Evolutionary conservation across 2,329 filamentous ascomycete species (phyloP).

Genomic region (Ciborinia camelliae): DNA sequence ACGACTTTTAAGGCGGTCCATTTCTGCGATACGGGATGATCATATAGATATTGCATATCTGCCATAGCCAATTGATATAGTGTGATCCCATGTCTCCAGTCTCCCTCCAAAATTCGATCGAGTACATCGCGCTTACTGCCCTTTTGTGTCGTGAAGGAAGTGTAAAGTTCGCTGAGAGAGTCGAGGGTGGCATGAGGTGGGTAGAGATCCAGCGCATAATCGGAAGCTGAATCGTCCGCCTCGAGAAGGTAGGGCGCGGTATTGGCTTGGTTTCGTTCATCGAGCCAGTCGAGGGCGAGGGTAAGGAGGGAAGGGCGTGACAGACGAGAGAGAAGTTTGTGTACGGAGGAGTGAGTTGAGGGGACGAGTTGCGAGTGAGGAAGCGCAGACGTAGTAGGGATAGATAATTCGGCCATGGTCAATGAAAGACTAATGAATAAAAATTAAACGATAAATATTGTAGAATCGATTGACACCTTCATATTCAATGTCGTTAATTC

Average conservation of each 20-base stretch:
- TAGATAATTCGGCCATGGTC: conserved; percentile 44
- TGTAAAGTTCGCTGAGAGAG: conserved; percentile 64
- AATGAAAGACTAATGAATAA: not conserved
- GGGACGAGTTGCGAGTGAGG: conserved; percentile 68
- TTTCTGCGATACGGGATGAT: conserved; percentile 60
- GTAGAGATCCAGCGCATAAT: conserved; percentile 64
- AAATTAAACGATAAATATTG: not conserved
- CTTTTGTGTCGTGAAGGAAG: conserved; percentile 55
- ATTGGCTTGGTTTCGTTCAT: conserved; percentile 57
- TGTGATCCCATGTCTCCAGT: conserved; percentile 63
- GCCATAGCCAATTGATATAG: conserved; percentile 67
- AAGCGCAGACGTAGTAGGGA: conserved; percentile 69
- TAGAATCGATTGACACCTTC: not conserved
- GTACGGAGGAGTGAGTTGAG: conserved; percentile 59
- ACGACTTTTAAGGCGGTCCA: conserved; percentile 62
- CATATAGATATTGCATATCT: conserved; percentile 64
- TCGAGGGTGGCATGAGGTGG: conserved; percentile 62
- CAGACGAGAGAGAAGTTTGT: conserved; percentile 65
- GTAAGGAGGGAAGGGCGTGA: conserved; percentile 69
- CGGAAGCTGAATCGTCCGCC: conserved; percentile 45
- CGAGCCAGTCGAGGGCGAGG: conserved; percentile 74
- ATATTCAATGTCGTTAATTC: not conserved
- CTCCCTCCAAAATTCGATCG: conserved; percentile 62
- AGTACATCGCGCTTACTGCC: conserved; percentile 62
- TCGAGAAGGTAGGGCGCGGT: conserved; percentile 56